Evolutionary conservation across 2,329 filamentous ascomycete genomes (phyloP).

Genomic region (Fusarium verticillioides): DNA sequence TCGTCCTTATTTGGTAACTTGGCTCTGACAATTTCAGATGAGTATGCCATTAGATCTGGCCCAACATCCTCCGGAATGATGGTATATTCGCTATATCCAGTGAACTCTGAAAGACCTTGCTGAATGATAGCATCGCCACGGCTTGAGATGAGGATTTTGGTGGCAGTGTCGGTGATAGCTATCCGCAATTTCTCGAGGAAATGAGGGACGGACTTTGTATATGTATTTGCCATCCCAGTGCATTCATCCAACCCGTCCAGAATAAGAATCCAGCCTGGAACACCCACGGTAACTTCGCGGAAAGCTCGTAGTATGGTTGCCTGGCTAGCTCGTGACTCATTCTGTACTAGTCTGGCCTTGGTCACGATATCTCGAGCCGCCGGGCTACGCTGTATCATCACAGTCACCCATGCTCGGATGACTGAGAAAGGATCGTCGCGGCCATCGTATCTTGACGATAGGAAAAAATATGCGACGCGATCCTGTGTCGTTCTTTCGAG

Average conservation of each 20-base stretch:
- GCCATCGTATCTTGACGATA: conserved; percentile 42
- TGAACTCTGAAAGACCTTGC: fast-evolving
- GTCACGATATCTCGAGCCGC: conserved; percentile 25
- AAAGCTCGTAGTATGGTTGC: fast-evolving
- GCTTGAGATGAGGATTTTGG: background rate
- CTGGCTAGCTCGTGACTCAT: fast-evolving
- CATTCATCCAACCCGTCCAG: conserved; percentile 24
- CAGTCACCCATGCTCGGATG: conserved; percentile 20
- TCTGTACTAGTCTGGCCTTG: fast-evolving
- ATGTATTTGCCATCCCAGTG: background rate
- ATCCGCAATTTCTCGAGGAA: conserved; percentile 12
- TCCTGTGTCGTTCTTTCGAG: background rate
- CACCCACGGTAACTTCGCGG: fast-evolving
- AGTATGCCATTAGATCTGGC: background rate
- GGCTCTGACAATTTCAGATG: conserved; percentile 34
- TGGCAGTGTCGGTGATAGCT: conserved; percentile 10
- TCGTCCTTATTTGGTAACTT: conserved; percentile 45
- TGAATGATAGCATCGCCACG: fast-evolving
- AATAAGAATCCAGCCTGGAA: background rate
- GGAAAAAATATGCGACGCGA: conserved; percentile 46
- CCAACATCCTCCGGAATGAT: background rate
- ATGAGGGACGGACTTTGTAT: conserved; percentile 17
- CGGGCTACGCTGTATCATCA: conserved; percentile 24
- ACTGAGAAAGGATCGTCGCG: conserved; percentile 41
- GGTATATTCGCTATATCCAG: background rate